Evolutionary conservation across 2,329 filamentous ascomycete genomes (phyloP).

Genomic region (Trichophyton verrucosum): DNA sequence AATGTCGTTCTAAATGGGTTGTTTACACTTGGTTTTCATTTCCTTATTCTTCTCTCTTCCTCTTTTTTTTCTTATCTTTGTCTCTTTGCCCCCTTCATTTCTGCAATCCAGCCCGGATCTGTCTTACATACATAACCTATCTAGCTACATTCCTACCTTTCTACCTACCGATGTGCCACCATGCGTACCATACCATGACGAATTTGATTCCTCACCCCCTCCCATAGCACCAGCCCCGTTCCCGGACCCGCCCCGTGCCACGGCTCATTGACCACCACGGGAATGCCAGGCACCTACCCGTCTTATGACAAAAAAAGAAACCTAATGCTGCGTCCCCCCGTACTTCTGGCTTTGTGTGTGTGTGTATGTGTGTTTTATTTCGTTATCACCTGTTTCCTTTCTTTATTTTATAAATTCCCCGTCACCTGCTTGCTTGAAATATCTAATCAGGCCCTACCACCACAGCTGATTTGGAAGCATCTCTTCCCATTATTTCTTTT

Average conservation of each 20-base stretch:
- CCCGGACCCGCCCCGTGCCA: not conserved
- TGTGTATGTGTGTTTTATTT: not conserved
- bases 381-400: not conserved
- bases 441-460: not conserved
- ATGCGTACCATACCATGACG: not conserved
- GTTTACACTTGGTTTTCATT: constrained; percentile 5
- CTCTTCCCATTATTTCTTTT: constrained; percentile 8
- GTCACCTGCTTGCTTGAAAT: not conserved
- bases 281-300: not conserved
- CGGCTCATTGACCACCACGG: not conserved
- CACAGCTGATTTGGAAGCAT: constrained; percentile 6
- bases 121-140: constrained; percentile 8
- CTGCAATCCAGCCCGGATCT: not conserved
- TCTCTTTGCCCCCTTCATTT: constrained; percentile 12
- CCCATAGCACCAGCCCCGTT: not conserved
- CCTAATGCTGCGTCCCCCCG: not conserved
- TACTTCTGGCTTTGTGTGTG: not conserved
- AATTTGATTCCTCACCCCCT: not conserved
- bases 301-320: not conserved
- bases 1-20: constrained; percentile 8
- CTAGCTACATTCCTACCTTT: not conserved
- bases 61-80: constrained; percentile 9
- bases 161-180: not conserved
- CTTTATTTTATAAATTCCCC: not conserved
- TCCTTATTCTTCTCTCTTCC: not conserved